phyloP scores from a whole-genome alignment of 345 rosid species.

The Aquilaria malaccensis region DNA sequence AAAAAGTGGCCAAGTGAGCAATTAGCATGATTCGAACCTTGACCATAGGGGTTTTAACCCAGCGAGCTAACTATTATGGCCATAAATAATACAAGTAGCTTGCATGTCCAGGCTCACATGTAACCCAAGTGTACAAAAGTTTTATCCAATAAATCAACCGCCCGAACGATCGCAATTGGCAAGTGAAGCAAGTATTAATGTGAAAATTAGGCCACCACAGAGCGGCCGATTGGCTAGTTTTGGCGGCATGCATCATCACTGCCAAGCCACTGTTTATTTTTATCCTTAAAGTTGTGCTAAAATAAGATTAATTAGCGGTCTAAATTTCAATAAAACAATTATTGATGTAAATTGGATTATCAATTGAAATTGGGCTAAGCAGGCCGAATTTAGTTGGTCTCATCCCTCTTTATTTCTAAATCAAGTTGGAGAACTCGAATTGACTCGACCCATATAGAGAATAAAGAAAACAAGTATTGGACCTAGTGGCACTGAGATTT shows the following conservation, averaged over 20 bases:
- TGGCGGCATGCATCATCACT: conserved; percentile 25
- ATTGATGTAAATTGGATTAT: background rate
- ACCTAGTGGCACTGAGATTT: background rate
- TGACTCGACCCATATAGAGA: too few relatives aligned
- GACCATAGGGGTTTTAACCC: too few relatives aligned
- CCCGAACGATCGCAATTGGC: background rate
- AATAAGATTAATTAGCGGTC: too few relatives aligned
- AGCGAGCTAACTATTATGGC: conserved; percentile 2
- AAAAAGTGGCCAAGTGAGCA: too few relatives aligned
- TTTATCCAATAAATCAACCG: background rate
- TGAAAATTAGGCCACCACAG: conserved; percentile 1
- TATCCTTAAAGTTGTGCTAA: too few relatives aligned
- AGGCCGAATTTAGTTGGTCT: background rate
- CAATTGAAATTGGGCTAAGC: background rate
- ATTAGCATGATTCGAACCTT: too few relatives aligned
- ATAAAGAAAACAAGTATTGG: too few relatives aligned
- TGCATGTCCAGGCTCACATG: background rate
- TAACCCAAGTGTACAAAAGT: background rate
- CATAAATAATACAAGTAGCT: background rate
- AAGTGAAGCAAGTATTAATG: background rate
- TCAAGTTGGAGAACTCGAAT: background rate
- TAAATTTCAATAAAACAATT: background rate
- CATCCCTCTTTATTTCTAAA: background rate
- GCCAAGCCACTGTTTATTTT: conserved; percentile 11
- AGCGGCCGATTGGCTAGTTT: background rate